Conservation (phyloP, 805 yeast genomes). For the Candida broadrunensis region DNA sequence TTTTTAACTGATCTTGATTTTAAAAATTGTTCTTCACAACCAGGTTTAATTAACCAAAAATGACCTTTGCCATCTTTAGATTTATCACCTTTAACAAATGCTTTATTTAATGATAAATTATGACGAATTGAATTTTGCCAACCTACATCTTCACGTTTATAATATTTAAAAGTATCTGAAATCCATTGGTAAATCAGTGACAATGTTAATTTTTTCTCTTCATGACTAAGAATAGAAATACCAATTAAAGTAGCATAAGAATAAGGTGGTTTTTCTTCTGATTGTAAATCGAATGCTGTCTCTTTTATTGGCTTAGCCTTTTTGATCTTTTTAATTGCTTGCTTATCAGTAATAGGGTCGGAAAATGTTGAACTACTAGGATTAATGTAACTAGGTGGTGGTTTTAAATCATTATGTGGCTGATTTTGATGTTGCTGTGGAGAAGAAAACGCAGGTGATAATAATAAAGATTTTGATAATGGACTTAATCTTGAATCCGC, state of each 20-base stretch:
- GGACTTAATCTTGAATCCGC: background rate
- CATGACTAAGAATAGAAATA: slow-evolving; percentile 85
- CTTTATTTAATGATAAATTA: slow-evolving; percentile 87
- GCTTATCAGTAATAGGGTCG: slow-evolving; percentile 7
- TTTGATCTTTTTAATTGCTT: slow-evolving; percentile 20
- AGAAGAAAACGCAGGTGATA: slow-evolving; percentile 46
- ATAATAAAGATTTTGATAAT: slow-evolving; percentile 3
- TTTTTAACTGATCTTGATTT: slow-evolving; percentile 54
- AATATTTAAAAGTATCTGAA: slow-evolving; percentile 77
- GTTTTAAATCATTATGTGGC: slow-evolving; percentile 2
- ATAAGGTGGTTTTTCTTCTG: slow-evolving; percentile 81
- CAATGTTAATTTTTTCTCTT: slow-evolving; percentile 40
- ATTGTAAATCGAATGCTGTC: slow-evolving; percentile 42
- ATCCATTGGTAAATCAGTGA: slow-evolving; percentile 90
- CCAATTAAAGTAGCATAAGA: slow-evolving; percentile 94
- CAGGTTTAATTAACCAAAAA: slow-evolving; percentile 88
- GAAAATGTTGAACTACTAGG: slow-evolving; percentile 12
- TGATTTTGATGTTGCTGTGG: slow-evolving; percentile 34
- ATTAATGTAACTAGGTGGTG: slow-evolving; percentile 11
- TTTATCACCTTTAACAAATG: slow-evolving; percentile 85
- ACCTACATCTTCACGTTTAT: slow-evolving; percentile 81
- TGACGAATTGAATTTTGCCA: slow-evolving; percentile 99
- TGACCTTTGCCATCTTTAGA: slow-evolving; percentile 90
- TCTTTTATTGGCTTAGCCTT: slow-evolving; percentile 29
- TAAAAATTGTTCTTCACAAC: slow-evolving; percentile 76